Percentiles rank a stretch among this genome's conserved stretches.
These are phyloP conservation scores for Metschnikowia dekortorum DNA, from an alignment of 805 yeast genomes.

Conservation along the genomic window DNA sequence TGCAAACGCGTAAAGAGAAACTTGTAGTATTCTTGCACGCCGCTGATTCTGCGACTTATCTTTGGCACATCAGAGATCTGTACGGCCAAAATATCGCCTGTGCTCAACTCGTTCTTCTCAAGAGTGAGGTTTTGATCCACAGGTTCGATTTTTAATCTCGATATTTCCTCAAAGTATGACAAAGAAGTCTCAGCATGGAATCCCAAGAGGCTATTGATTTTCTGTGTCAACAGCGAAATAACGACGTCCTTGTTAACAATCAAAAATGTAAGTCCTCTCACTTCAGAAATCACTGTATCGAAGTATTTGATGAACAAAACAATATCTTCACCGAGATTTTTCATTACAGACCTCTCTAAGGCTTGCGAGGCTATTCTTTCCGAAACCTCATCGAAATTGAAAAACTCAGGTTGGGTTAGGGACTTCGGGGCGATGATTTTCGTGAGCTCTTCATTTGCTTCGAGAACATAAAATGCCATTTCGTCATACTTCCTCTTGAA, in stretches of 20 bases:
- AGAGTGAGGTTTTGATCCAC: conserved; percentile 40
- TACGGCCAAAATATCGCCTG: conserved; percentile 61
- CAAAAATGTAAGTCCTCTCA: conserved; percentile 65
- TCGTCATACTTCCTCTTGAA: conserved; percentile 46
- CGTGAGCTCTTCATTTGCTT: conserved; percentile 40
- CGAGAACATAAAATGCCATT: conserved; percentile 65
- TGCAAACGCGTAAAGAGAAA: conserved; percentile 60
- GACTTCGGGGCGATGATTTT: conserved; percentile 9
- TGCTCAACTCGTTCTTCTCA: conserved; percentile 53
- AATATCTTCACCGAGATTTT: conserved; percentile 8
- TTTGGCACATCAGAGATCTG: conserved; percentile 24
- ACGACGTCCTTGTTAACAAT: conserved; percentile 46
- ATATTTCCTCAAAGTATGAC: conserved; percentile 56
- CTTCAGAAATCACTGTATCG: conserved; percentile 48
- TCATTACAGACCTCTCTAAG: neutral
- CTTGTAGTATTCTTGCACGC: conserved; percentile 44
- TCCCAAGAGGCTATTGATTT: conserved; percentile 40
- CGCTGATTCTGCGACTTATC: conserved; percentile 17
- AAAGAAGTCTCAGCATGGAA: conserved; percentile 31
- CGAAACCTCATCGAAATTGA: conserved; percentile 20
- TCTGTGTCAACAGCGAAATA: conserved; percentile 37
- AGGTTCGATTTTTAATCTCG: conserved; percentile 47
- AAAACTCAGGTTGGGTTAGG: conserved; percentile 19
- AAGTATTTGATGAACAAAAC: conserved; percentile 58
- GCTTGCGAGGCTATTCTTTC: conserved; percentile 10